Evolutionary conservation across 2,329 filamentous ascomycete species (phyloP), one percentile per base, ranked within the genome.

Genomic region (Chaetomium sp.): DNA sequence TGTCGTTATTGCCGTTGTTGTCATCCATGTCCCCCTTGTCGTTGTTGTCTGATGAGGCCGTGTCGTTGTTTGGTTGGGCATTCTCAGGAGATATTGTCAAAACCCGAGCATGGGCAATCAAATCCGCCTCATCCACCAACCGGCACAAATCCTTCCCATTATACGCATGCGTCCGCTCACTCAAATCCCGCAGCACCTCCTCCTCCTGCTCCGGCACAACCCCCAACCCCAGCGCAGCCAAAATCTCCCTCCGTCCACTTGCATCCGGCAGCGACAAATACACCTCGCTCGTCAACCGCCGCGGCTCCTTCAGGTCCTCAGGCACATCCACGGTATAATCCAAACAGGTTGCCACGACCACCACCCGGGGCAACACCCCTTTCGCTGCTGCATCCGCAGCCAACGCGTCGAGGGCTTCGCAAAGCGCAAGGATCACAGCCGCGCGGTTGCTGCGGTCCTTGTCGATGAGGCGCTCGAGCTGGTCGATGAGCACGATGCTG

Each of bases 121-220:
- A 43, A 8, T 61, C 69, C 8, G 84, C 80, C 45, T 77, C 70
- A 48, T 79, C 71, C 48, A 87, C 75, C 0, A 96, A 75, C 11
- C 78, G 79, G n/a, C 76, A 74, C 1, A 96, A 75, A 68, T 96
- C 91, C 1, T 81, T 79, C 4, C 88, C 87, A 36, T 89, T 95
- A 69, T 89, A 96, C 4, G 91, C 92, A 66, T 96, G 91, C 0
- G 91, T 95, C 54, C 84, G 82, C 59, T 88, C 81, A 43, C 86
- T 86, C 44, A 95, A 73, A 14, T 77, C 73, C 4, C 77, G 72
- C 14, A 90, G 71, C 8, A 83, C 73, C 1, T 72, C 71, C 3
- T 85, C 76, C 53, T 70, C 75, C 7, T 74, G 73, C 7, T 74
- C 77, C 3, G 75, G 65, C n/a, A 68, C 72, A 46, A 81, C 73